Conservation (phyloP, 2,329 filamentous ascomycete genomes). For the Emergomyces orientalis region DNA sequence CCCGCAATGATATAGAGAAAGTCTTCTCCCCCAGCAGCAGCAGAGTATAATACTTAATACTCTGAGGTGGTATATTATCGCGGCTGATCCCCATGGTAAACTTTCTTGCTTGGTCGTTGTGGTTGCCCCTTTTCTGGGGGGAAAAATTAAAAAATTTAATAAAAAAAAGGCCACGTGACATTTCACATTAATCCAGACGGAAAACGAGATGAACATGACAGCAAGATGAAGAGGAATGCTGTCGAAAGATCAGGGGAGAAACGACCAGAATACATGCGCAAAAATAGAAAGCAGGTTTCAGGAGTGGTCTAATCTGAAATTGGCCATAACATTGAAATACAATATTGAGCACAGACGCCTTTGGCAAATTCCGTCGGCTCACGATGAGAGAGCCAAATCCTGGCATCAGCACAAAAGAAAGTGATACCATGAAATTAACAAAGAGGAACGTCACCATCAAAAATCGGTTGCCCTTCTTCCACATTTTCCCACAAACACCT, state of each 20-base stretch:
- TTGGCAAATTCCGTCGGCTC: neutral
- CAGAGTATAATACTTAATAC: neutral
- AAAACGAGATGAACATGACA: neutral
- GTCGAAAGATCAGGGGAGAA: neutral
- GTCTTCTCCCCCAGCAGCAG: neutral
- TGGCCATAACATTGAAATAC: too few species aligned
- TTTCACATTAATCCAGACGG: too few species aligned
- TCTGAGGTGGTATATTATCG: neutral
- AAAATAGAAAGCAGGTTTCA: neutral
- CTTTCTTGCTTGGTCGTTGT: neutral
- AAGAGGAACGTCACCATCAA: neutral
- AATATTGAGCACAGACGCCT: too few species aligned
- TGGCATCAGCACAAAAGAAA: neutral
- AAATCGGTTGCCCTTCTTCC: neutral
- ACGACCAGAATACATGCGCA: too few species aligned
- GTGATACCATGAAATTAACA: neutral
- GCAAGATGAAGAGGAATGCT: neutral
- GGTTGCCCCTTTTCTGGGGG: neutral
- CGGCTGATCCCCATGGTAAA: neutral
- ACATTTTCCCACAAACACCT: neutral
- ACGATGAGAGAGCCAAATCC: neutral
- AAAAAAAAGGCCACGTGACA: too few species aligned
- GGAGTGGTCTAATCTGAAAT: neutral
- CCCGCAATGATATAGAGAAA: neutral
- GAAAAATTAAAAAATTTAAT: too few species aligned